Evolutionary conservation across 1,284 basidiomycete species (phyloP).

Genomic region (Vanrija sp.): DNA sequence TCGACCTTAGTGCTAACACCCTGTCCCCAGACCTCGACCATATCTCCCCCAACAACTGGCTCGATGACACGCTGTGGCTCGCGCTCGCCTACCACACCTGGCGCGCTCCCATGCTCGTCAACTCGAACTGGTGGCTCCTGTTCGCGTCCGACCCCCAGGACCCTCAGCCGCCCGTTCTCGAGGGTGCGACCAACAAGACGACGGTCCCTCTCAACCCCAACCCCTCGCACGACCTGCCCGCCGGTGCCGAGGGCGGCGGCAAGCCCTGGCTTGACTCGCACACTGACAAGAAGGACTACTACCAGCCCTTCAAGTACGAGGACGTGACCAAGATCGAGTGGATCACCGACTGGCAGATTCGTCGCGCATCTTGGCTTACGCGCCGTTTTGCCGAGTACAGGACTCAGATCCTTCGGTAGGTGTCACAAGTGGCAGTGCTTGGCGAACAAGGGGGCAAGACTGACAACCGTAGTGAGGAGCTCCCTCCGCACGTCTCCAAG

Average conservation of each 20-base stretch:
- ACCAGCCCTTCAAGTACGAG: constrained; percentile 39
- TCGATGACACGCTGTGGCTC: constrained; percentile 92
- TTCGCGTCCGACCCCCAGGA: constrained; percentile 58
- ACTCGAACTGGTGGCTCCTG: constrained; percentile 98
- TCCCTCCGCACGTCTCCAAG: constrained; percentile 55
- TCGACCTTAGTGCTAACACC: background rate
- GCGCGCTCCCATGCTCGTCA: constrained; percentile 78
- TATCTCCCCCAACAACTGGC: constrained; percentile 85
- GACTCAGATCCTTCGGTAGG: constrained; percentile 52
- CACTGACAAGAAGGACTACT: constrained; percentile 32
- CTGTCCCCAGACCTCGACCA: constrained; percentile 68
- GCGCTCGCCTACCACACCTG: constrained; percentile 86
- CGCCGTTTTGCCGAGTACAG: constrained; percentile 77
- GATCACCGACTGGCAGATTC: constrained; percentile 76
- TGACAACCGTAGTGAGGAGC: constrained; percentile 42
- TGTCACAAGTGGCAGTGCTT: constrained; percentile 55
- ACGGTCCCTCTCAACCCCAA: constrained; percentile 21
- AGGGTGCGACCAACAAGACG: constrained; percentile 12
- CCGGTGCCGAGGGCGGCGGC: constrained; percentile 37
- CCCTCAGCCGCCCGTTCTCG: constrained; percentile 37
- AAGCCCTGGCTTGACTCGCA: constrained; percentile 53
- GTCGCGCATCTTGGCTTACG: constrained; percentile 78
- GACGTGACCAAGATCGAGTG: constrained; percentile 49
- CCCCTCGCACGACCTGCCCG: constrained; percentile 19
- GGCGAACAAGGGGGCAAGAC: constrained; percentile 9